Conservation (phyloP, 2,329 filamentous ascomycete genomes). For the Colletotrichum sp. region DNA sequence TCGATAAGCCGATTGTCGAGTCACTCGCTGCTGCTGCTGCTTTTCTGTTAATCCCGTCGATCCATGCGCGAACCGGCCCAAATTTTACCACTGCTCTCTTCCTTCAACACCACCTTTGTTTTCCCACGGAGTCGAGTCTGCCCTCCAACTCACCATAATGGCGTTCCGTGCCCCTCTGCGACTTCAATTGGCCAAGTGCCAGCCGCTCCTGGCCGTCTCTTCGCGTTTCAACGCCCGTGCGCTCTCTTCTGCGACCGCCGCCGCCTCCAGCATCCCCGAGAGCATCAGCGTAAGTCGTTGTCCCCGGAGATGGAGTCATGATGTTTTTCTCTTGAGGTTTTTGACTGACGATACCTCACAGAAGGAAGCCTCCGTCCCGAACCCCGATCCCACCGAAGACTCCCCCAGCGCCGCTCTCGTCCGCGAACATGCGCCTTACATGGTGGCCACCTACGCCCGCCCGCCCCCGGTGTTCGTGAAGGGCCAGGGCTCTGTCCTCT, state of each 20-base stretch:
- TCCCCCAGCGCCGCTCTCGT: slow-evolving; percentile 79
- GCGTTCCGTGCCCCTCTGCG: slow-evolving; percentile 43
- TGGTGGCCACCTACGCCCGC: slow-evolving; percentile 95
- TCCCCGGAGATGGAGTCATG: rapidly evolving
- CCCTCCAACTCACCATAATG: slow-evolving; percentile 32
- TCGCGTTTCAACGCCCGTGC: slow-evolving; percentile 32
- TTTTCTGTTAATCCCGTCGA: neutral
- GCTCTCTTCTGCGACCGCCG: slow-evolving; percentile 38
- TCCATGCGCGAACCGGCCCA: slow-evolving; percentile 13
- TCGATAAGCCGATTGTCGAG: slow-evolving; percentile 13
- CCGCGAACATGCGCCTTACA: slow-evolving; percentile 78
- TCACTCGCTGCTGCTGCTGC: neutral
- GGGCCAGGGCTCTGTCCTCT: slow-evolving; percentile 86
- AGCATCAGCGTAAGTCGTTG: slow-evolving; percentile 35
- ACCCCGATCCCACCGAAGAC: slow-evolving; percentile 74
- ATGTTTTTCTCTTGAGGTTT: neutral
- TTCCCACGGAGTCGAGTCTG: neutral
- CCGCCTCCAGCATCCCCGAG: slow-evolving; percentile 38
- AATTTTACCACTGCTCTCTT: neutral
- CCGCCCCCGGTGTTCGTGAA: slow-evolving; percentile 89
- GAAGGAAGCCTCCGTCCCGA: slow-evolving; percentile 52
- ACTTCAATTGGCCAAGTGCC: slow-evolving; percentile 37
- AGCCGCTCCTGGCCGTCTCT: slow-evolving; percentile 23
- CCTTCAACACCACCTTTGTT: neutral
- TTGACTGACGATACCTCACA: neutral